Percentiles rank a stretch among this genome's conserved stretches.
These are phyloP conservation scores for Talaromyces ruber DNA, from an alignment of 495 filamentous ascomycete genomes.

Conservation along the genomic window DNA sequence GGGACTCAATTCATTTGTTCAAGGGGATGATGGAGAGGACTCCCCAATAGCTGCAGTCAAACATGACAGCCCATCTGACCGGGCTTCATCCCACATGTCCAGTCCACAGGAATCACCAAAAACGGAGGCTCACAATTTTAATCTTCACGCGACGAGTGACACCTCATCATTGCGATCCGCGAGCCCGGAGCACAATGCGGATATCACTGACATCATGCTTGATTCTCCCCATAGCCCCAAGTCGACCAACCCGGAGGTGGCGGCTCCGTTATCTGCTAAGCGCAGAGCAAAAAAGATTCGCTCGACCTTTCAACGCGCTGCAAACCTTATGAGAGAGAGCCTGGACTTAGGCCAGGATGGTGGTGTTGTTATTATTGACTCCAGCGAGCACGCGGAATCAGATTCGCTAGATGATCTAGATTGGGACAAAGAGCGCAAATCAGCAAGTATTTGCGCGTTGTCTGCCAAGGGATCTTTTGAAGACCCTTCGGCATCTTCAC, in stretches of 20 bases:
- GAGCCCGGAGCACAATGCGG: neutral
- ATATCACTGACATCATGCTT: neutral
- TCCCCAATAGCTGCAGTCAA: constrained; percentile 14
- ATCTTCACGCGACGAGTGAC: neutral
- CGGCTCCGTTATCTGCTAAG: constrained; percentile 8
- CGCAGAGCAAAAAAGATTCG: constrained; percentile 25
- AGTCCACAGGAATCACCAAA: neutral
- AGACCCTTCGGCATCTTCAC: constrained; percentile 11
- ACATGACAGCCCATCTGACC: neutral
- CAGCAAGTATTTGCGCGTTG: neutral
- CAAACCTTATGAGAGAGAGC: constrained; percentile 47
- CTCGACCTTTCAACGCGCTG: constrained; percentile 45
- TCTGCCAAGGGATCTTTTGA: neutral
- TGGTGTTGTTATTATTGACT: constrained; percentile 48
- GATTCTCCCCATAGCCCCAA: neutral
- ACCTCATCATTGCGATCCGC: neutral
- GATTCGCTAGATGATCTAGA: neutral
- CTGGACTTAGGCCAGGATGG: constrained; percentile 41
- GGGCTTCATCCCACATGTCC: neutral
- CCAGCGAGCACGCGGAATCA: constrained; percentile 18
- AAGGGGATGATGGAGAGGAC: constrained; percentile 33
- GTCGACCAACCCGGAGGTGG: neutral
- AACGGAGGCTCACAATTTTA: neutral
- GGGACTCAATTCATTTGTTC: constrained; percentile 55
- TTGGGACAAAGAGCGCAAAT: neutral